phyloP scores from a whole-genome alignment of 2,329 filamentous ascomycete species.

The Stagonosporopsis tanaceti region DNA sequence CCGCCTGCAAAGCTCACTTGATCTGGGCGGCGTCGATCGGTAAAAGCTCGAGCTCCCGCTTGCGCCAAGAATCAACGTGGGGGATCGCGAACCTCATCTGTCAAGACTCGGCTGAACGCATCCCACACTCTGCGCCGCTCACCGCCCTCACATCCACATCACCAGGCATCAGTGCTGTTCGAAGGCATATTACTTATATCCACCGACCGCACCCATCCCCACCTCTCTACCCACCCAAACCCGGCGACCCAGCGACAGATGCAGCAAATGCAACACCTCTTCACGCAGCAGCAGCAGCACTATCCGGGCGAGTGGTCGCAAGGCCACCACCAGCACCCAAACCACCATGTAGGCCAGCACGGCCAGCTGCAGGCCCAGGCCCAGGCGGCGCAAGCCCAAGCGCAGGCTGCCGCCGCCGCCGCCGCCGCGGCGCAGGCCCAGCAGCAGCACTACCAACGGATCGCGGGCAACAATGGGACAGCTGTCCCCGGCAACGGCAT shows the following conservation, averaged over 20 bases:
- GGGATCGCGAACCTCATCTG: conserved; percentile 35
- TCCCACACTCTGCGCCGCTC: conserved; percentile 27
- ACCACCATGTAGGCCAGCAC: conserved; percentile 52
- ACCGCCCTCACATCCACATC: conserved; percentile 18
- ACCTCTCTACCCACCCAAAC: conserved; percentile 20
- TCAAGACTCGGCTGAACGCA: conserved; percentile 31
- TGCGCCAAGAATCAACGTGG: conserved; percentile 27
- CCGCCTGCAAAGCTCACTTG: conserved; percentile 23
- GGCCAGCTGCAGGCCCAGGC: conserved; percentile 51
- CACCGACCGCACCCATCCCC: conserved; percentile 11
- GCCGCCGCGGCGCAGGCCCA: conserved; percentile 61
- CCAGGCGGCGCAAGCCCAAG: conserved; percentile 60
- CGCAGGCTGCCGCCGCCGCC: conserved; percentile 60
- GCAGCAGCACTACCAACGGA: conserved; percentile 73
- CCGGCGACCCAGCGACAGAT: conserved; percentile 23
- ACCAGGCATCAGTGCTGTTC: conserved; percentile 22
- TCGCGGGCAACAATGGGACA: conserved; percentile 71
- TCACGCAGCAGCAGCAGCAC: conserved; percentile 71
- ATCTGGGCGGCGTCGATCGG: conserved; percentile 28
- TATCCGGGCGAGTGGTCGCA: conserved; percentile 63
- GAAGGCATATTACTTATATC: conserved; percentile 19
- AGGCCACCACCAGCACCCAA: conserved; percentile 51
- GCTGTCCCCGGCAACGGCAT: conserved; percentile 47
- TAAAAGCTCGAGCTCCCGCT: conserved; percentile 37
- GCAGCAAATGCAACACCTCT: conserved; percentile 65